A percentile compares a stretch with the other conserved stretches of the same genome.
These are phyloP conservation scores for Ophiostoma ips DNA, from an alignment of 2,329 filamentous ascomycete species.

Conservation along the genomic window DNA sequence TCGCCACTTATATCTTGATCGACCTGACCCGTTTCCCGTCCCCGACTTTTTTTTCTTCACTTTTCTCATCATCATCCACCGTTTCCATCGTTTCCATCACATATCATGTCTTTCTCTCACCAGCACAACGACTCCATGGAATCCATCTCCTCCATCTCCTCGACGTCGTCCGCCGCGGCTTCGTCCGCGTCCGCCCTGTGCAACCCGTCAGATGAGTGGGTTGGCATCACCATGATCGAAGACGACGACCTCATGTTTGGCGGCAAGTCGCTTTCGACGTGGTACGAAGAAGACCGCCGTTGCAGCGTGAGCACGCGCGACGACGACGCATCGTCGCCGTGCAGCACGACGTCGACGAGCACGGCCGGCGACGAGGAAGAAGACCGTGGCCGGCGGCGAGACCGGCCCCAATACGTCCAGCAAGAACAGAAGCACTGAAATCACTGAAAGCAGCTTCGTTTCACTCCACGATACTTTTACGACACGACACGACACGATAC, in stretches of 20 bases:
- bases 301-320: slow-evolving; percentile 20
- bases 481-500: too few species aligned
- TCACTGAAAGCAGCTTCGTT: too few species aligned
- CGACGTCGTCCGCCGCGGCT: not conserved
- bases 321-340: slow-evolving; percentile 6
- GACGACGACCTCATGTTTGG: slow-evolving; percentile 48
- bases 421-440: too few species aligned
- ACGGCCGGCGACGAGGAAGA: slow-evolving; percentile 23
- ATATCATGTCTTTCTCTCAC: not conserved
- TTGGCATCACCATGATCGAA: slow-evolving; percentile 42
- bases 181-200: not conserved
- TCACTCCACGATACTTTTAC: too few species aligned
- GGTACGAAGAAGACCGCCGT: slow-evolving; percentile 45
- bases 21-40: too few species aligned
- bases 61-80: not conserved
- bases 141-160: not conserved
- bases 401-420: slow-evolving; percentile 7
- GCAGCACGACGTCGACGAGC: slow-evolving; percentile 6
- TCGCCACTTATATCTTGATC: too few species aligned
- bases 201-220: slow-evolving; percentile 24
- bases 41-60: too few species aligned
- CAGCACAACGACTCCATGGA: slow-evolving; percentile 1
- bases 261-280: slow-evolving; percentile 43
- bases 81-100: not conserved
- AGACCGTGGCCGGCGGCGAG: slow-evolving; percentile 26